phyloP scores from a whole-genome alignment of 2,329 filamentous ascomycete genomes.

The Epichloe baconii region DNA sequence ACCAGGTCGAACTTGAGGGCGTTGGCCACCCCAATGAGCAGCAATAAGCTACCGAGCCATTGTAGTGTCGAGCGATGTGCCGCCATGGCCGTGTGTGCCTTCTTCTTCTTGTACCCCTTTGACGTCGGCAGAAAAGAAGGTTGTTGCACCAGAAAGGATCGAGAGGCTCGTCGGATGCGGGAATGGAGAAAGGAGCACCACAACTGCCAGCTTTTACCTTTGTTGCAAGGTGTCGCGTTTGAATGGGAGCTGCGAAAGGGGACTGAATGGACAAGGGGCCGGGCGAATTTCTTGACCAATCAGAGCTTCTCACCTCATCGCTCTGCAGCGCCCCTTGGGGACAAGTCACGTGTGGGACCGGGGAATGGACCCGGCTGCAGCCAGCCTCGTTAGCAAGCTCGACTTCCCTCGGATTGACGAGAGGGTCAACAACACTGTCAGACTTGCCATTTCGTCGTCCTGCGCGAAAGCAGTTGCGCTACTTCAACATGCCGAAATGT shows the following conservation, averaged over 20 bases:
- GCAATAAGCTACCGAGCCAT: conserved; percentile 43
- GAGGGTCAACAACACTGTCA: too few relatives aligned
- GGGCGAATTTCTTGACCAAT: neutral
- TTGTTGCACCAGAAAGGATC: neutral
- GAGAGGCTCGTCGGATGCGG: neutral
- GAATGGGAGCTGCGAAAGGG: neutral
- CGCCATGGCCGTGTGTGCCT: conserved; percentile 27
- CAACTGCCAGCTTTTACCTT: neutral
- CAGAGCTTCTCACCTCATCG: neutral
- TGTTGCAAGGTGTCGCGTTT: conserved; percentile 7
- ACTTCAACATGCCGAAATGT: conserved; percentile 7
- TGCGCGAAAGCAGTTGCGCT: neutral
- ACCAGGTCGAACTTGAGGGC: conserved; percentile 91
- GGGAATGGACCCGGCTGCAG: too few relatives aligned
- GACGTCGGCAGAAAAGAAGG: conserved; percentile 5
- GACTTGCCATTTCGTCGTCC: neutral
- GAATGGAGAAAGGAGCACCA: neutral
- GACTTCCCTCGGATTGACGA: too few relatives aligned
- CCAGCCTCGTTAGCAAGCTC: too few relatives aligned
- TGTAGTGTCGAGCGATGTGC: conserved; percentile 39
- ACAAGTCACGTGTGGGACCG: neutral
- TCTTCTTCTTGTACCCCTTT: neutral
- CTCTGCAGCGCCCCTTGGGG: neutral
- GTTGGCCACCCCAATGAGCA: conserved; percentile 39
- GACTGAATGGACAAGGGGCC: neutral